These are phyloP conservation scores for Salix exigua DNA, from an alignment of 345 rosid species.

Conservation along the genomic window DNA sequence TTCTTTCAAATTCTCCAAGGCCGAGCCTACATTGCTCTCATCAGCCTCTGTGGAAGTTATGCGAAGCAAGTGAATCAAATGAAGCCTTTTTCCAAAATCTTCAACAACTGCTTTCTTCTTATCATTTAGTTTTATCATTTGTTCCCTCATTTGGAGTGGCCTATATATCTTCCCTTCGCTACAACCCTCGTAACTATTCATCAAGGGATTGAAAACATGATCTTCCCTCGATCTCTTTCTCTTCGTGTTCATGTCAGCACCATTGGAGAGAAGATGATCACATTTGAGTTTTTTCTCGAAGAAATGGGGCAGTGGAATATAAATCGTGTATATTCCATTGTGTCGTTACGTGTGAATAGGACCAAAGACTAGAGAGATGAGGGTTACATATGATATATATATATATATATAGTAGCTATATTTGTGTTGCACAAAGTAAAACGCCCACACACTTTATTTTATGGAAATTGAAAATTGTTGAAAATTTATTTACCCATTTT, in stretches of 20 bases:
- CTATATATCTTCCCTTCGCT: conserved; percentile 43
- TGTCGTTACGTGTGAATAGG: conserved; percentile 29
- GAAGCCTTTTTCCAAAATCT: conserved; percentile 49
- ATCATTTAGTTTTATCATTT: conserved; percentile 40
- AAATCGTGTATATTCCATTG: conserved; percentile 27
- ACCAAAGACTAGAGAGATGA: conserved; percentile 1
- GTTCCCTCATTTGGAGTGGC: conserved; percentile 55
- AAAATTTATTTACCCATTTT: conserved; percentile 52
- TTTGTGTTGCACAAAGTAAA: too few species aligned
- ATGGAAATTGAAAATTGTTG: not conserved
- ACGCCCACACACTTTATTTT: too few species aligned
- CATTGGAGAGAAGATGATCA: not conserved
- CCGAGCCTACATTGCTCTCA: conserved; percentile 30
- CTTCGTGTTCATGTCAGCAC: conserved; percentile 20
- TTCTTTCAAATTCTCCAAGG: conserved; percentile 38
- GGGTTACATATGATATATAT: not conserved
- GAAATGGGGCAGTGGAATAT: conserved; percentile 26
- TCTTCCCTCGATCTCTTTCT: conserved; percentile 31
- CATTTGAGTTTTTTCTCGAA: conserved; percentile 25
- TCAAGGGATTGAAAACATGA: not conserved
- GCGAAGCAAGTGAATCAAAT: conserved; percentile 58
- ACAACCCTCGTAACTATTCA: conserved; percentile 18
- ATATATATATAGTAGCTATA: too few species aligned
- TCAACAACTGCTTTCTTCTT: conserved; percentile 26
- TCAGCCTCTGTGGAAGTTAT: conserved; percentile 49